Evolutionary conservation across 805 yeast genomes (phyloP).

Genomic region (Teunomyces pallodes): DNA sequence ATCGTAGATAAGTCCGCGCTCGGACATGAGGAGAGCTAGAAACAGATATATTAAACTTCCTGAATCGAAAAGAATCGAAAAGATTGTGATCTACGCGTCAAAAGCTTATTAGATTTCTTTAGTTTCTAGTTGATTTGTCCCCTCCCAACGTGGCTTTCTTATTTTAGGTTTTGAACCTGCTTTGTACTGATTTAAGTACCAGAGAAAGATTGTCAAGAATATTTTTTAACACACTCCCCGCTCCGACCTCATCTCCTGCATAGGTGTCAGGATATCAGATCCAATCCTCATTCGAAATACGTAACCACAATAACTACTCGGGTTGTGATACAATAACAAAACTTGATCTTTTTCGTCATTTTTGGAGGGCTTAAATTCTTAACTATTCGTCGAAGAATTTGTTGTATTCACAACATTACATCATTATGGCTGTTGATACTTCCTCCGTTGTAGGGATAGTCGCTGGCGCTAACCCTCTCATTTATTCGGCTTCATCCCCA

Average conservation of each 20-base stretch:
- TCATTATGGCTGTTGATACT: not conserved
- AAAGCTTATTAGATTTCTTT: no score
- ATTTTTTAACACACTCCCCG: not conserved
- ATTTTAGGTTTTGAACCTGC: no score
- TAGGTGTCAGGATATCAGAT: not conserved
- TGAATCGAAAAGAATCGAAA: no score
- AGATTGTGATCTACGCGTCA: no score
- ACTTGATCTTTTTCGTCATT: not conserved
- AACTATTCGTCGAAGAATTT: no score
- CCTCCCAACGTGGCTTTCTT: no score
- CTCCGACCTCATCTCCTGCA: not conserved
- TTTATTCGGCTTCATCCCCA: constrained; percentile 56
- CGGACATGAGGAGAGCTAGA: no score
- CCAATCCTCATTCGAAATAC: not conserved
- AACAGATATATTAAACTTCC: no score
- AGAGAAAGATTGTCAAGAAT: not conserved
- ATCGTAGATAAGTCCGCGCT: no score
- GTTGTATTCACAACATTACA: no score
- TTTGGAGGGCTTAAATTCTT: no score
- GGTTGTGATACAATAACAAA: not conserved
- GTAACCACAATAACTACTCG: not conserved
- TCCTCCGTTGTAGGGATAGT: constrained; percentile 60
- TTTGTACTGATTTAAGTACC: not conserved
- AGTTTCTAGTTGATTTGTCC: no score
- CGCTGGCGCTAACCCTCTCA: constrained; percentile 70